Conservation (phyloP, 441 rosid species). For the Gossypium gossypioides region DNA sequence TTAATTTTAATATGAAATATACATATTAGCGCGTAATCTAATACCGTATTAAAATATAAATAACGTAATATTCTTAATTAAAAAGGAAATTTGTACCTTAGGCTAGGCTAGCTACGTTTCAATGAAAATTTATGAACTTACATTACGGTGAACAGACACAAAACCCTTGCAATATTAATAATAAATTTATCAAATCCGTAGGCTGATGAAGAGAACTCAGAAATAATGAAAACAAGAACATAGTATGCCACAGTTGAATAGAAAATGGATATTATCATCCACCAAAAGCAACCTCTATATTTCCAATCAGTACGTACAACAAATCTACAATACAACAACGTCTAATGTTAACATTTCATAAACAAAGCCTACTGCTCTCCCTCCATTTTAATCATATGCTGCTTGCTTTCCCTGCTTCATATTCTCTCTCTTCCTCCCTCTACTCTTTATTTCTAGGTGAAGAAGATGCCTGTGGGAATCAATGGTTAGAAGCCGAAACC, state of each 20-base stretch:
- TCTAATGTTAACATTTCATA: conserved; percentile 7
- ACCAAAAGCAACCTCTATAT: conserved; percentile 12
- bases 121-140: background rate
- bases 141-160: background rate
- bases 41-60: background rate
- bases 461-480: conserved; percentile 10
- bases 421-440: background rate
- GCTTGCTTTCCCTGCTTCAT: background rate
- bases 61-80: no score
- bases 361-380: background rate
- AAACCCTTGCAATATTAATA: background rate
- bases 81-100: background rate
- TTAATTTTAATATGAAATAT: no score
- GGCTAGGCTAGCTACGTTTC: background rate
- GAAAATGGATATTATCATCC: background rate
- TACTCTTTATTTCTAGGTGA: conserved; percentile 10
- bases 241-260: background rate
- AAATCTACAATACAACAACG: conserved; percentile 6
- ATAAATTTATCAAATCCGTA: background rate
- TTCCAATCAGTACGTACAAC: conserved; percentile 19
- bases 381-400: conserved; percentile 2
- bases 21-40: background rate
- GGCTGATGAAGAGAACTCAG: background rate
- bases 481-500: conserved; percentile 17
- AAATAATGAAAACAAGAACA: background rate